phyloP scores from a whole-genome alignment of 1,284 basidiomycete genomes.

The Singerocomus rubriflavus region DNA sequence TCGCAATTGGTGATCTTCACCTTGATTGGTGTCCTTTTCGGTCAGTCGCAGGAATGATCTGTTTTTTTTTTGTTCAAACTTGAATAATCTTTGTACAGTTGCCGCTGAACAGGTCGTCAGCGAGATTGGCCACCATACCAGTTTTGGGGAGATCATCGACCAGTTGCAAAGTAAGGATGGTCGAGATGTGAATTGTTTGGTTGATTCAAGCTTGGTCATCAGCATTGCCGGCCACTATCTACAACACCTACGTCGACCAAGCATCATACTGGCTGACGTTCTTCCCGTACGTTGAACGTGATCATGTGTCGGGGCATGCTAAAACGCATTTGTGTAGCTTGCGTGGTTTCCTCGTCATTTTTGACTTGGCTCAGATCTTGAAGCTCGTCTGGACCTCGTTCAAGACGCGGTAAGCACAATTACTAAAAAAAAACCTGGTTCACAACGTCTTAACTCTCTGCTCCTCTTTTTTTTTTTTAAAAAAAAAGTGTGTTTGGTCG shows the following conservation, averaged over 20 bases:
- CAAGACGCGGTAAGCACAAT: conserved; percentile 59
- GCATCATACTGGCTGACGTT: conserved; percentile 92
- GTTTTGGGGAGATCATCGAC: conserved; percentile 63
- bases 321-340: conserved; percentile 45
- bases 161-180: conserved; percentile 56
- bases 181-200: not conserved
- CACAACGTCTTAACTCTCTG: not conserved
- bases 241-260: conserved; percentile 80
- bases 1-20: conserved; percentile 91
- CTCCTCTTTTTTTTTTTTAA: too few relatives aligned
- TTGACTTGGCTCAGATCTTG: conserved; percentile 94
- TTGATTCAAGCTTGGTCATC: conserved; percentile 4
- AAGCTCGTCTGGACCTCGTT: conserved; percentile 86
- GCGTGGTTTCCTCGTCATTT: conserved; percentile 90
- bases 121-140: conserved; percentile 65
- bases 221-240: conserved; percentile 73
- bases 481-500: conserved; percentile 92
- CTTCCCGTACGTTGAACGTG: conserved; percentile 65
- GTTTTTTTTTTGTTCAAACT: not conserved
- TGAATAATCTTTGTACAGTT: conserved; percentile 16
- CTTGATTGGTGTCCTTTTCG: conserved; percentile 84
- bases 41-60: conserved; percentile 44
- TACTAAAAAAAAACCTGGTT: not conserved
- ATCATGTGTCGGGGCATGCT: conserved; percentile 4
- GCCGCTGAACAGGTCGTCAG: conserved; percentile 64